These are phyloP conservation scores for Emmonsia crescens DNA, from an alignment of 2,329 filamentous ascomycete species.

Conservation along the genomic window DNA sequence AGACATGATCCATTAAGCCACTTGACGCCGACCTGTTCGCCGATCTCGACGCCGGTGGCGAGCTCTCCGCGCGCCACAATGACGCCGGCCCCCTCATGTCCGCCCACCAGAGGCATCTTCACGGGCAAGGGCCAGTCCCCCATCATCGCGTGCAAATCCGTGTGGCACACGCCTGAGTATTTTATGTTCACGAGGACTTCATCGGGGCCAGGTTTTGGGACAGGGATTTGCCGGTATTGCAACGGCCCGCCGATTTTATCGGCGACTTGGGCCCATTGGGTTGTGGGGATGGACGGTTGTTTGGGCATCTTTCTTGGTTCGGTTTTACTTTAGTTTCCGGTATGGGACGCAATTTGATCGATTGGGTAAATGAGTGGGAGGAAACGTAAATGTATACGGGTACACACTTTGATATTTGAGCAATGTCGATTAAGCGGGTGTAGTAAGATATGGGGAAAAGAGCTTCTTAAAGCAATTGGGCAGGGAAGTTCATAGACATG, in stretches of 20 bases:
- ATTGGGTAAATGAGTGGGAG: not conserved
- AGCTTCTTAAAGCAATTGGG: too few relatives aligned
- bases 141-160: constrained; percentile 69
- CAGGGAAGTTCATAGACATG: not conserved
- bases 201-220: constrained; percentile 69
- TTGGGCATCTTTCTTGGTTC: constrained; percentile 18
- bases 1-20: constrained; percentile 89
- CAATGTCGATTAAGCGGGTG: too few relatives aligned
- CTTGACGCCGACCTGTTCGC: constrained; percentile 78
- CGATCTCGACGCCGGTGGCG: constrained; percentile 66
- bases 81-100: constrained; percentile 67
- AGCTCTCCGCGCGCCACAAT: constrained; percentile 71
- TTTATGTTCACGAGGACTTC: constrained; percentile 89
- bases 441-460: not conserved
- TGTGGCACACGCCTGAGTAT: constrained; percentile 85
- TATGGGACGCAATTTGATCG: not conserved
- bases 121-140: constrained; percentile 80
- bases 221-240: constrained; percentile 54
- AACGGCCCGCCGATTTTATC: constrained; percentile 65
- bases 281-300: constrained; percentile 52
- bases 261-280: constrained; percentile 87
- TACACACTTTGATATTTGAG: not conserved
- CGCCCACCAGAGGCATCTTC: constrained; percentile 78
- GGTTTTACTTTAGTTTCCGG: not conserved
- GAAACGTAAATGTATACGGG: not conserved